Evolutionary conservation across 257 asterid genomes (phyloP), one percentile per base, ranked within the genome.

Genomic region (Jacaranda copaia): DNA sequence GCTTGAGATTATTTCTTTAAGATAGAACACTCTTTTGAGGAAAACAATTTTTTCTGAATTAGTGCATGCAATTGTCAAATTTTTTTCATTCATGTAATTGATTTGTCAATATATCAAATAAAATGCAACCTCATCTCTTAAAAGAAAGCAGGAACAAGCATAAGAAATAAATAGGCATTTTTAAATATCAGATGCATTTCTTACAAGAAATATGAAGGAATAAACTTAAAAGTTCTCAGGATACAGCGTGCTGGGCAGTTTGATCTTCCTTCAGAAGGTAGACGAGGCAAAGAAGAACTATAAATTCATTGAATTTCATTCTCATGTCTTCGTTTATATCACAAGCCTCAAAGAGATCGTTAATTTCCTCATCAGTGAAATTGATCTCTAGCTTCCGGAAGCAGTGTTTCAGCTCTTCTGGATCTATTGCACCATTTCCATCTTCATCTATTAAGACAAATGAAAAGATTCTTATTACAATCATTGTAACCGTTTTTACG

Each of bases 251-350:
- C 11, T 68, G 51, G 46, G 79, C 81, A 35, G 77, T 57, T 55
- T 92, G 86, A 80, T 84, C 93, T 71, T 92, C 91, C 90, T 89
- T 85, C 74, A 94, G 88, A 80, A 94, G 96, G 88, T 92, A 88
- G 73, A 92, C 96, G 12, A 94, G 96, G 82, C 98, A 94, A 35
- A 94, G 96, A 79, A 94, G 96, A 75, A 94, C 98, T 14, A 94
- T 86, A 84, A 94, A 94, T 73, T 94, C 98, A 6, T 88, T 91
- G 89, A 94, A 94, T 40, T 80, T 86, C 70, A 94, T 89, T 57
- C 84, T 87, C 92, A 79, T 88, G 78, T 92, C 93, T 9, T 88
- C 91, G 58, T 89, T 94, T 79, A 94, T 85, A 83, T 94, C 98
- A 72, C 98, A 94, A 1, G 91, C 97, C 82, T 85, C 84, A 73